Evolutionary conservation across 192 early-diverging fungal species (phyloP).

Genomic region (Coemansia sp.): DNA sequence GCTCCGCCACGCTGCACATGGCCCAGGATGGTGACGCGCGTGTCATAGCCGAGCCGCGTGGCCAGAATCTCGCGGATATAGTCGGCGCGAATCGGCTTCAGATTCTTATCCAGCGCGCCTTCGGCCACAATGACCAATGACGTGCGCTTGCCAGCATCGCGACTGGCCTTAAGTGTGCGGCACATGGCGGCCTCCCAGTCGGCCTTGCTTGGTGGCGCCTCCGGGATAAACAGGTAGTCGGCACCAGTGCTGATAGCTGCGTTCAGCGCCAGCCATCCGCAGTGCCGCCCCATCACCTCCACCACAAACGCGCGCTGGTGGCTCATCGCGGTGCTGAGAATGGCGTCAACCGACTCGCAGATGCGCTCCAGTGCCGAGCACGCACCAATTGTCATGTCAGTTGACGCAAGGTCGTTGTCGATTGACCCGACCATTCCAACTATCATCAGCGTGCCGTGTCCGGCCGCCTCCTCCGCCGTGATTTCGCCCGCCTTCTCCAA

Average conservation of each 20-base stretch:
- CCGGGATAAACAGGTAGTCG: slow-evolving; percentile 96
- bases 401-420: slow-evolving; percentile 89
- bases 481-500: slow-evolving; percentile 65
- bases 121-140: slow-evolving; percentile 95
- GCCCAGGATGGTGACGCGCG: slow-evolving; percentile 90
- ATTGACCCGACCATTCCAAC: slow-evolving; percentile 97
- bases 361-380: slow-evolving; percentile 91
- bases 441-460: slow-evolving; percentile 77
- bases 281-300: slow-evolving; percentile 98
- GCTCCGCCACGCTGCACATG: slow-evolving; percentile 95
- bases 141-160: slow-evolving; percentile 82
- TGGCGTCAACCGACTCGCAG: slow-evolving; percentile 92
- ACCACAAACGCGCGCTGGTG: slow-evolving; percentile 97
- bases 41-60: slow-evolving; percentile 80
- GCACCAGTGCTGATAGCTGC: slow-evolving; percentile 86
- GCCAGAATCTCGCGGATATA: slow-evolving; percentile 81
- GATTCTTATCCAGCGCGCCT: slow-evolving; percentile 87
- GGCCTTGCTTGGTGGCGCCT: slow-evolving; percentile 81
- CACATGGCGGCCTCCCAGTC: slow-evolving; percentile 93
- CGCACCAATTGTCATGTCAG: slow-evolving; percentile 96
- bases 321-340: slow-evolving; percentile 87
- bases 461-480: slow-evolving; percentile 59
- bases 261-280: slow-evolving; percentile 92
- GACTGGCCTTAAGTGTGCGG: slow-evolving; percentile 69
- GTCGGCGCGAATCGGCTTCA: slow-evolving; percentile 86